Base-by-base conservation (phyloP, 495 filamentous ascomycete genomes). In the Penicillium taxi region DNA sequence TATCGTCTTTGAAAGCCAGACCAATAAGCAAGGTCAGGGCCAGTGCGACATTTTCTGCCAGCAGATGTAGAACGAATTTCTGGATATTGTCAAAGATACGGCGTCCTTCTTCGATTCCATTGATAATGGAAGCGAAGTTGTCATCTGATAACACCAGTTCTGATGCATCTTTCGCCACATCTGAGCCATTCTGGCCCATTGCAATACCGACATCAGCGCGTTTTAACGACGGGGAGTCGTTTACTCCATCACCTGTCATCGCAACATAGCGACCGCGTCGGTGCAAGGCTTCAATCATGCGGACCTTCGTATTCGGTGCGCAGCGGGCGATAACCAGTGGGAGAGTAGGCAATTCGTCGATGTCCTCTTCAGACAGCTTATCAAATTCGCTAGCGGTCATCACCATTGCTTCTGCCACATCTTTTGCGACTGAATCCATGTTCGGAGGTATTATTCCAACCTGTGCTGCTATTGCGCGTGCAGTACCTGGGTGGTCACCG, bases 211-310 rank as follows among this genome's bases (percentile, higher is more conserved):
- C 75, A 57, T 94, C 85, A 12, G 86, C 82, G 19, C 77, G 72
- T 54, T 85, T 86, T 15, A 94, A 64, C 1, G 83, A 84, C 1
- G 86, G 84, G 3, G 82, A 80, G 56, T 91, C 86, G 52, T 94
- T 94, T 37, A 91, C 85, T 40, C 86, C 86, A 40, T 91, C 86
- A 53, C 86, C 86, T n/a, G 86, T 89, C 72, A 93, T 86, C 20
- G 81, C 84, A n/a, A 75, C 80, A 44, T 84, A 80, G 17, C 61
- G 50, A 21, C 73, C 73, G 31, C 80, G 63, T 27, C 80, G 72
- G 40, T 84, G 81, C 36, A 88, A 56, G 4, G 81, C 80, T 32
- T 85, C 77, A 20, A 91, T 81, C 76, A 88, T 85, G 31, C 82
- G 77, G 21, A 86, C 76, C 53, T 86, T 86, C 15, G 80, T 84